Conservation (phyloP, 805 yeast species). For the Lipomyces chichibuensis region DNA sequence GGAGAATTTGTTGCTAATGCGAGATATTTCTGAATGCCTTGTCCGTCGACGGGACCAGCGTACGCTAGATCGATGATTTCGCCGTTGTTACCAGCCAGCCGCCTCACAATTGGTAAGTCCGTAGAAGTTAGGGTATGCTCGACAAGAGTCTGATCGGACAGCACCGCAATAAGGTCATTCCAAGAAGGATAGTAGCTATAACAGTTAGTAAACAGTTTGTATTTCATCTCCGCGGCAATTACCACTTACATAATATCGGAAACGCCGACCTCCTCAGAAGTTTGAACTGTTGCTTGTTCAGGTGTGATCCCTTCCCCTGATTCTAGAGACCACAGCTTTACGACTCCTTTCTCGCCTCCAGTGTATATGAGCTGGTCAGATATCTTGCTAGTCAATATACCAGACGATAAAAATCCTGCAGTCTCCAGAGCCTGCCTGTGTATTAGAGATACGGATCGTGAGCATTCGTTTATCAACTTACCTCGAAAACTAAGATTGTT, state of each 20-base stretch:
- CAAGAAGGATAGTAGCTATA: slow-evolving; percentile 37
- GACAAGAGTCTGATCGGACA: slow-evolving; percentile 83
- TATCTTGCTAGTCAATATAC: slow-evolving; percentile 13
- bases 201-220: not conserved
- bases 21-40: slow-evolving; percentile 45
- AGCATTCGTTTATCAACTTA: not conserved
- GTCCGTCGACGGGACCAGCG: slow-evolving; percentile 59
- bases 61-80: slow-evolving; percentile 87
- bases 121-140: slow-evolving; percentile 48
- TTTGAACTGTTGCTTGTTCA: slow-evolving; percentile 46
- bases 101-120: slow-evolving; percentile 50
- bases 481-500: slow-evolving; percentile 71
- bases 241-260: slow-evolving; percentile 53
- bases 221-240: not conserved
- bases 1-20: slow-evolving; percentile 96
- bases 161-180: slow-evolving; percentile 53
- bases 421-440: slow-evolving; percentile 42
- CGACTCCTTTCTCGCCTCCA: slow-evolving; percentile 77
- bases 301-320: slow-evolving; percentile 54
- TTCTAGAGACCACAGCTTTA: slow-evolving; percentile 64
- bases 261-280: slow-evolving; percentile 73
- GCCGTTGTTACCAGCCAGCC: slow-evolving; percentile 92
- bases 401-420: slow-evolving; percentile 43
- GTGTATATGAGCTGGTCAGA: slow-evolving; percentile 52
- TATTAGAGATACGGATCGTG: not conserved